Conservation (phyloP, 495 filamentous ascomycete genomes). For the Jackrogersella minutella region DNA sequence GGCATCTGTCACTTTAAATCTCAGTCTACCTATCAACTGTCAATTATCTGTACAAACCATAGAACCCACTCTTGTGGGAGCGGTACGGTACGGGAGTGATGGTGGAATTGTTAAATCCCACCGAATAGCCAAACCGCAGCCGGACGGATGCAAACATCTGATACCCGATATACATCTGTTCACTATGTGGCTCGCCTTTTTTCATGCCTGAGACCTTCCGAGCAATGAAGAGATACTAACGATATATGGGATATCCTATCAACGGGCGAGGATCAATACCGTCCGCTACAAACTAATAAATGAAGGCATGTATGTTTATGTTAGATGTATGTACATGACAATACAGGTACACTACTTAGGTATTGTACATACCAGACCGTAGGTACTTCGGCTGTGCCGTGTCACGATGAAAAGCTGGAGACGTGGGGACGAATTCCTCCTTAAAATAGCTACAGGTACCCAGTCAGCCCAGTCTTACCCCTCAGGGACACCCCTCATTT, state of each 20-base stretch:
- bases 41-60: slow-evolving; percentile 1
- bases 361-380: neutral
- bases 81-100: slow-evolving; percentile 10
- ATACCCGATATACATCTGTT: slow-evolving; percentile 30
- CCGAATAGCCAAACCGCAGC: slow-evolving; percentile 11
- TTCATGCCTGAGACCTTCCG: slow-evolving; percentile 16
- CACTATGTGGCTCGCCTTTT: slow-evolving; percentile 34
- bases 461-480: slow-evolving; percentile 24
- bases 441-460: slow-evolving; percentile 37
- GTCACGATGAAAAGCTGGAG: slow-evolving; percentile 29
- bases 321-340: neutral
- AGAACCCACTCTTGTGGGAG: slow-evolving; percentile 1
- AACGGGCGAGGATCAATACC: neutral
- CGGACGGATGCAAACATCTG: slow-evolving; percentile 36
- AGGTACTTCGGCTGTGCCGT: slow-evolving; percentile 21
- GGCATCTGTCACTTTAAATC: slow-evolving; percentile 23
- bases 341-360: neutral
- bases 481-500: slow-evolving; percentile 28
- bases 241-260: slow-evolving; percentile 11
- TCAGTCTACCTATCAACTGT: slow-evolving; percentile 1
- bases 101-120: slow-evolving; percentile 10
- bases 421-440: slow-evolving; percentile 30
- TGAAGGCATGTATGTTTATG: slow-evolving; percentile 4
- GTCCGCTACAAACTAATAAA: slow-evolving; percentile 15
- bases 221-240: slow-evolving; percentile 1